Evolutionary conservation across 139 green algal species (phyloP), one percentile per base, ranked within the genome.

Genomic region (Gonium pectorale): DNA sequence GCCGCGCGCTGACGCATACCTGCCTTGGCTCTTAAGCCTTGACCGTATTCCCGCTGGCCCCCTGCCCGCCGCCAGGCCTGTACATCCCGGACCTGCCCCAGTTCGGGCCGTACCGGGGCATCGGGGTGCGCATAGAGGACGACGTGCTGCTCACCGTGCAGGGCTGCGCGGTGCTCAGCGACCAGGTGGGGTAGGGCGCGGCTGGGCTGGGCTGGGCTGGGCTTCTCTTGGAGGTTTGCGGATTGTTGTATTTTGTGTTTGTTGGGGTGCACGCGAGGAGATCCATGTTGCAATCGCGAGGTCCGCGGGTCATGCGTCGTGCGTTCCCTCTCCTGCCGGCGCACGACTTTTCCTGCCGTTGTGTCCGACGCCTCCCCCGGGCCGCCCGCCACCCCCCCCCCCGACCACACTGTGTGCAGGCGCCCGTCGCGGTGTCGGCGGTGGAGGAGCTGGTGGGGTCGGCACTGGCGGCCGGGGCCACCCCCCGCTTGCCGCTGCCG

Each of bases 41-140:
- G n/a, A n/a, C n/a, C n/a, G n/a, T n/a, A n/a, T n/a, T n/a, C n/a
- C n/a, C n/a, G n/a, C n/a, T n/a, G n/a, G n/a, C n/a, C n/a, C n/a
- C n/a, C n/a, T n/a, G n/a, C n/a, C n/a, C n/a, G n/a, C n/a, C n/a
- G n/a, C n/a, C 77, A 69, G 95, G 93, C 19, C 75, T 98, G 40
- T 98, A 98, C 89, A 94, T 98, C 19, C 94, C 95, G 0, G 87
- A 96, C 63, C 81, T 92, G 15, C 81, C 83, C 6, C 67, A 69
- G 38, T 94, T 78, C 85, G 93, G 93, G 21, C n/a, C 70, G 0
- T 92, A 90, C n/a, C 72, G 80, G 13, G 90, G 90, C 70, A 92
- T 93, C n/a, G 89, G 90, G 3, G 90, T 98, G 43, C 86, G 95
- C 27, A 92, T 98, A 9, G 95, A 98, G 86, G 95, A 98, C 77